A percentile compares a stretch with the other conserved stretches of the same genome.
Evolutionary conservation across 176 grass and related monocot genomes (phyloP).

Genomic region (Avena insularis): DNA sequence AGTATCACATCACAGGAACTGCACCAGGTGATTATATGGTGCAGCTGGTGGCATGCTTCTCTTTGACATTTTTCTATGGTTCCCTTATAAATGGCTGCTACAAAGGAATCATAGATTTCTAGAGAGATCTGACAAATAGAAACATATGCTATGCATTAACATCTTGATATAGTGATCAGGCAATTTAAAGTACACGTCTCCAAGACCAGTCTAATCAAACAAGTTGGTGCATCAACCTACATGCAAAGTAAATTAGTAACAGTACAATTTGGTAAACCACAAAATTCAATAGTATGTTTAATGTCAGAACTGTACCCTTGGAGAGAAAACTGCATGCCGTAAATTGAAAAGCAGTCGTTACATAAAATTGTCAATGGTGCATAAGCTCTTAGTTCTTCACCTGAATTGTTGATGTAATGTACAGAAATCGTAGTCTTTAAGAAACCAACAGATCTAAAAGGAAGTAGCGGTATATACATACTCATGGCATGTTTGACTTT

Average conservation of each 20-base stretch:
- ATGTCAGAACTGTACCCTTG: constrained; percentile 65
- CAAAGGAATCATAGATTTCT: constrained; percentile 74
- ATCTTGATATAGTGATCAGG: constrained; percentile 8
- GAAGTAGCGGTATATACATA: too few relatives aligned
- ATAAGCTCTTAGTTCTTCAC: constrained; percentile 72
- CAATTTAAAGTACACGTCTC: constrained; percentile 48
- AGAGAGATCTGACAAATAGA: constrained; percentile 55
- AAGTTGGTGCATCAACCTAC: constrained; percentile 94
- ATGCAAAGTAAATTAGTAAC: constrained; percentile 35
- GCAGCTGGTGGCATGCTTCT: constrained; percentile 84
- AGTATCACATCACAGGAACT: not conserved
- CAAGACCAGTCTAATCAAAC: constrained; percentile 90
- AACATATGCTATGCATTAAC: constrained; percentile 8
- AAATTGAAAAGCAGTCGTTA: constrained; percentile 93
- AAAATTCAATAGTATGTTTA: constrained; percentile 17
- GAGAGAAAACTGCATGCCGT: constrained; percentile 73
- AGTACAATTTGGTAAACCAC: not conserved
- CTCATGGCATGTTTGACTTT: too few relatives aligned
- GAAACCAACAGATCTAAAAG: too few relatives aligned
- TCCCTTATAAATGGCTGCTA: constrained; percentile 84
- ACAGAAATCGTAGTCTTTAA: too few relatives aligned
- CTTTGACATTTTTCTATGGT: constrained; percentile 93
- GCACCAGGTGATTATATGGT: constrained; percentile 83
- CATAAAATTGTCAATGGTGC: constrained; percentile 93
- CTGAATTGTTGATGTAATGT: too few relatives aligned